Evolutionary conservation across 129 eudicot genomes (phyloP).

Genomic region (Pittosporum tobira): DNA sequence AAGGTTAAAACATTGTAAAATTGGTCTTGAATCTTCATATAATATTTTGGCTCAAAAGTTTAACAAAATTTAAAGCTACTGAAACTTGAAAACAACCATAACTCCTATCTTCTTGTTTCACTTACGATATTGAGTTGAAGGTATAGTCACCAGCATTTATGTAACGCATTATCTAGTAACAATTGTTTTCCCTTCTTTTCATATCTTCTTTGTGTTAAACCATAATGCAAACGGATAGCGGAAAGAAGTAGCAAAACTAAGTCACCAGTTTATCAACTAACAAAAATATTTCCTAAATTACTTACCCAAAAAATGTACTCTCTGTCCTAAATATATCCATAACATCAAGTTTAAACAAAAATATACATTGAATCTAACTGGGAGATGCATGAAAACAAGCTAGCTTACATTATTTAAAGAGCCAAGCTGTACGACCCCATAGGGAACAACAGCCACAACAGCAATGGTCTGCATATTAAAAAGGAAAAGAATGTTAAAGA

Average conservation of each 20-base stretch:
- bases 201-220: too few relatives aligned
- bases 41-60: too few relatives aligned
- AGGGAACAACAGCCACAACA: slow-evolving; percentile 60
- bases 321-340: neutral
- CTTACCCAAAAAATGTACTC: neutral
- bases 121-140: too few relatives aligned
- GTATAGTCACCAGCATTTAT: too few relatives aligned
- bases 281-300: neutral
- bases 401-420: slow-evolving; percentile 56
- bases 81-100: too few relatives aligned
- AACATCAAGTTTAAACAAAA: neutral
- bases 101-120: too few relatives aligned
- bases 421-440: slow-evolving; percentile 88
- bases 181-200: neutral
- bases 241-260: neutral
- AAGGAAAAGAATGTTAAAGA: slow-evolving; percentile 6
- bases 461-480: slow-evolving; percentile 58
- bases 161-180: too few relatives aligned
- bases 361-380: neutral
- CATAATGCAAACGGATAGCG: too few relatives aligned
- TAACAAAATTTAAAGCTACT: too few relatives aligned
- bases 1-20: neutral
- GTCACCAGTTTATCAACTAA: neutral
- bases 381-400: neutral
- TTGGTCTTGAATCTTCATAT: neutral